phyloP scores from a whole-genome alignment of 1,284 basidiomycete genomes.

The Ustilago tritici region DNA sequence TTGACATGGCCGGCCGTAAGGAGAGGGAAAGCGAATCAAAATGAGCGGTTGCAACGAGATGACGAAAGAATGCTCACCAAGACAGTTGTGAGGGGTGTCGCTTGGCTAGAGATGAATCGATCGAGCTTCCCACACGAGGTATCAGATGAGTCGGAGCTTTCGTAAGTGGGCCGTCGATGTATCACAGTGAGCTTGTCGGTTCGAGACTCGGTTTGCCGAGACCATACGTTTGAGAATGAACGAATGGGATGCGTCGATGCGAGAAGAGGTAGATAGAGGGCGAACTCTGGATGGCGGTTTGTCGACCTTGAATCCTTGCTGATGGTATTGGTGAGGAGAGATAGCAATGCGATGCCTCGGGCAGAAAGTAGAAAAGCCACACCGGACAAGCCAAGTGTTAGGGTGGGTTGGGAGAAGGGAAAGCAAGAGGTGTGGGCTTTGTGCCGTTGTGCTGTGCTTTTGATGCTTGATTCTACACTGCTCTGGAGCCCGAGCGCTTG shows the following conservation, averaged over 20 bases:
- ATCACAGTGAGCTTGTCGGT: too few relatives aligned
- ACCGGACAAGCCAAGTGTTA: too few relatives aligned
- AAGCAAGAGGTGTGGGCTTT: background rate
- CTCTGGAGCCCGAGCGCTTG: background rate
- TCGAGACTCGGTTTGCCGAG: too few relatives aligned
- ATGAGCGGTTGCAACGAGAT: too few relatives aligned
- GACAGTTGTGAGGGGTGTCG: too few relatives aligned
- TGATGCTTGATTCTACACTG: conserved; percentile 1
- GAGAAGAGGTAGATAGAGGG: background rate
- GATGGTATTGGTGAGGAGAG: conserved; percentile 7
- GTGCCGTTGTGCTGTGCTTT: background rate
- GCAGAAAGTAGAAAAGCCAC: background rate
- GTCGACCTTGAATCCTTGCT: conserved; percentile 4
- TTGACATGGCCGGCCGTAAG: conserved; percentile 44
- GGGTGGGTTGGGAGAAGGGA: background rate
- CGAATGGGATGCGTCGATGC: too few relatives aligned
- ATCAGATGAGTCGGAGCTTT: too few relatives aligned
- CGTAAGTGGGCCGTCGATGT: too few relatives aligned
- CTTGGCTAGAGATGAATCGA: too few relatives aligned
- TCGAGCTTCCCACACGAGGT: too few relatives aligned
- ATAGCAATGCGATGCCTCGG: background rate
- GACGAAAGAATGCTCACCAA: too few relatives aligned
- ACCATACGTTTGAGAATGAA: too few relatives aligned
- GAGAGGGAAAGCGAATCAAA: background rate
- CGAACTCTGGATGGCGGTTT: background rate